A percentile compares a stretch with the other conserved stretches of the same genome.
Conservation (phyloP, 257 asterid genomes). For the Marsdenia floribunda region DNA sequence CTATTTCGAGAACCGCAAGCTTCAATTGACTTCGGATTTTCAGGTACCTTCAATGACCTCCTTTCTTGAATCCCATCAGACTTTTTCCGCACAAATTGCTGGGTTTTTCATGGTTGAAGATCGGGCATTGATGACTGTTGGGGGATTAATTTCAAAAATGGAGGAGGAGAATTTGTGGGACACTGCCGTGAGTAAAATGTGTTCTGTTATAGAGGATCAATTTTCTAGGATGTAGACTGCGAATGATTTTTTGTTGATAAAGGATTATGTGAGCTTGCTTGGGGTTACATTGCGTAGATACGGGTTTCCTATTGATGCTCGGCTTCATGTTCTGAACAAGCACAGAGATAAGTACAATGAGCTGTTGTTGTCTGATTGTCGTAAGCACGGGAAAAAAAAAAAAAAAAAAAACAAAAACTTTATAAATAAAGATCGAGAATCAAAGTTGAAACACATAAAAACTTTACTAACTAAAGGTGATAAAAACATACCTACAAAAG, state of each 20-base stretch:
- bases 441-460: too few relatives aligned
- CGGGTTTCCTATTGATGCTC: constrained; percentile 84
- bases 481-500: too few relatives aligned
- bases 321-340: constrained; percentile 89
- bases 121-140: constrained; percentile 87
- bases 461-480: too few relatives aligned
- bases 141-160: constrained; percentile 71
- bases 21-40: constrained; percentile 91
- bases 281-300: constrained; percentile 87
- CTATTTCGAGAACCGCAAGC: constrained; percentile 91
- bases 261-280: constrained; percentile 93
- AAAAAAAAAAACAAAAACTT: too few relatives aligned
- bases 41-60: constrained; percentile 99
- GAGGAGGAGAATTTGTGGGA: constrained; percentile 98
- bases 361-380: constrained; percentile 80
- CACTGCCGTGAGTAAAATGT: constrained; percentile 93
- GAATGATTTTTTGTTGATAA: constrained; percentile 84
- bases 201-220: constrained; percentile 94
- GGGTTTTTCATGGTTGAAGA: constrained; percentile 96
- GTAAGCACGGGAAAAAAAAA: too few relatives aligned
- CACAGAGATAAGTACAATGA: constrained; percentile 95
- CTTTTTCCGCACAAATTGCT: constrained; percentile 95
- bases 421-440: too few relatives aligned
- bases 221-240: constrained; percentile 99
- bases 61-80: constrained; percentile 88